Conservation (phyloP, 805 yeast species). For the Hanseniaspora pseudoguilliermondii region DNA sequence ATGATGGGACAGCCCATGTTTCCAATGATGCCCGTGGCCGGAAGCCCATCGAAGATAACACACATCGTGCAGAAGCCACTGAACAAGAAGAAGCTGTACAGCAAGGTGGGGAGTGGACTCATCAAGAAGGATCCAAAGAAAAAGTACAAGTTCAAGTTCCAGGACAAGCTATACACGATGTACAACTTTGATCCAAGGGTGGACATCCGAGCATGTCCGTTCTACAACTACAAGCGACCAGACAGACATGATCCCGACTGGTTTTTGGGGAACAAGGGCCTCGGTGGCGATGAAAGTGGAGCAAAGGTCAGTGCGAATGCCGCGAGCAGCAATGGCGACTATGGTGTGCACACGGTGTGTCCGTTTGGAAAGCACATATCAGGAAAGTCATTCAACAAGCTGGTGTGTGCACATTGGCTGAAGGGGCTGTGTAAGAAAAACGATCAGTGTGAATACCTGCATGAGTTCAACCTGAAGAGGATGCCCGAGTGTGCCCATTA, state of each 20-base stretch:
- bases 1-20: constrained; percentile 4
- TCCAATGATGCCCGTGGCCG: constrained; percentile 1
- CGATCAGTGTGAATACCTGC: constrained; percentile 89
- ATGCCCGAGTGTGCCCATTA: constrained; percentile 95
- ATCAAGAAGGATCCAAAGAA: neutral
- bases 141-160: constrained; percentile 11
- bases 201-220: constrained; percentile 7
- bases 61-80: constrained; percentile 6
- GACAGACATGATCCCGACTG: constrained; percentile 7
- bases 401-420: constrained; percentile 97
- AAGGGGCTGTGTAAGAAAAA: constrained; percentile 95
- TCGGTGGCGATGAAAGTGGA: neutral
- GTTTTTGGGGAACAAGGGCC: constrained; percentile 1
- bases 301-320: neutral
- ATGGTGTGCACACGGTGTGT: constrained; percentile 55
- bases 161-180: constrained; percentile 8
- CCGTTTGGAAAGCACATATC: constrained; percentile 68
- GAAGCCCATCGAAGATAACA: neutral
- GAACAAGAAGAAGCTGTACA: neutral
- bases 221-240: constrained; percentile 8
- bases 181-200: constrained; percentile 11
- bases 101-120: neutral
- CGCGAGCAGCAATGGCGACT: constrained; percentile 14
- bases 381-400: constrained; percentile 52
- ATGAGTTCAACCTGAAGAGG: constrained; percentile 82